A percentile compares a stretch with the other conserved stretches of the same genome.
Evolutionary conservation across 2,329 filamentous ascomycete species (phyloP).

Genomic region (Coleophoma crateriformis): DNA sequence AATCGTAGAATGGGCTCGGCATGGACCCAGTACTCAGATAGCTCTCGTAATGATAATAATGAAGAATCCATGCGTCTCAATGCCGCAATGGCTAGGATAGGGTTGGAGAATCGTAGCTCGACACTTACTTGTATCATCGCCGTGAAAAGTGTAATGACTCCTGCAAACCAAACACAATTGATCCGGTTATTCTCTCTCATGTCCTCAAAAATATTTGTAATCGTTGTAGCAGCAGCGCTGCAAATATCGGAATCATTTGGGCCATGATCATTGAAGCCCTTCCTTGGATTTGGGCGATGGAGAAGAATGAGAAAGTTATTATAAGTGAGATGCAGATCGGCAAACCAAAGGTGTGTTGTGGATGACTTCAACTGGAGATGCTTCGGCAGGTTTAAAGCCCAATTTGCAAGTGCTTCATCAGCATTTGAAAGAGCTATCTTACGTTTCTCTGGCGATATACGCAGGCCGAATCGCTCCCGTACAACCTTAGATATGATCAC

Average conservation of each 20-base stretch:
- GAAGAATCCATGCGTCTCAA: conserved; percentile 37
- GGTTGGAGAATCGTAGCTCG: conserved; percentile 38
- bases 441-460: background rate
- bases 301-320: conserved; percentile 39
- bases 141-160: conserved; percentile 36
- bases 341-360: conserved; percentile 35
- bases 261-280: conserved; percentile 36
- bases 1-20: conserved; percentile 35
- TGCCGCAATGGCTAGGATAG: conserved; percentile 36
- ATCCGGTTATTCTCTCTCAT: conserved; percentile 33
- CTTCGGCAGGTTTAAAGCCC: background rate
- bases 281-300: conserved; percentile 35
- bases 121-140: conserved; percentile 40
- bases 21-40: conserved; percentile 35
- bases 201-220: conserved; percentile 37
- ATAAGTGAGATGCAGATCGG: conserved; percentile 23
- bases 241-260: conserved; percentile 39
- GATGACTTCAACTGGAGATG: conserved; percentile 24
- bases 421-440: background rate
- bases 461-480: conserved; percentile 30
- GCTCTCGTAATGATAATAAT: conserved; percentile 32
- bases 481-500: conserved; percentile 39
- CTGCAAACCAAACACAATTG: conserved; percentile 36
- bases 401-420: conserved; percentile 1
- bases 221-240: conserved; percentile 36